phyloP scores from a whole-genome alignment of 2,329 filamentous ascomycete species.

The Lomentospora prolificans region DNA sequence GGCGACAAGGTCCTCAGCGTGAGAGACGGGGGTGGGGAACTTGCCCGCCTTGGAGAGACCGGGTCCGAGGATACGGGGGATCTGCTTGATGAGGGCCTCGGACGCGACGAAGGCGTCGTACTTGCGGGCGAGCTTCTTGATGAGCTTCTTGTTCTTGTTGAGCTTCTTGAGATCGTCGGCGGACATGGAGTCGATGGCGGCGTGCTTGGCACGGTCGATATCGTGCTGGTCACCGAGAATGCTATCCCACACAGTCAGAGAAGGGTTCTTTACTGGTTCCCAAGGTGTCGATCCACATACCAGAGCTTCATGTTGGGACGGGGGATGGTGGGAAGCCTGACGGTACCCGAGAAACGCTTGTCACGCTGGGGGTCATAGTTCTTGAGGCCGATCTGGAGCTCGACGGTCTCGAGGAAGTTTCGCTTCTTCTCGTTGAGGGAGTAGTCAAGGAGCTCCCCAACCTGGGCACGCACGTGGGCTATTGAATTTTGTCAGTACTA shows the following conservation, averaged over 20 bases:
- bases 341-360: slow-evolving; percentile 99
- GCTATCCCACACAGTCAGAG: slow-evolving; percentile 23
- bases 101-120: slow-evolving; percentile 99
- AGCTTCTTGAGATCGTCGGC: slow-evolving; percentile 99
- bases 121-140: slow-evolving; percentile 99
- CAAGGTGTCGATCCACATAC: slow-evolving; percentile 18
- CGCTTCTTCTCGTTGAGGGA: slow-evolving; percentile 90
- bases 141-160: slow-evolving; percentile 99
- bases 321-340: slow-evolving; percentile 86
- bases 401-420: slow-evolving; percentile 94
- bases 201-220: slow-evolving; percentile 99
- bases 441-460: slow-evolving; percentile 90
- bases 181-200: slow-evolving; percentile 96
- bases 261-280: too few relatives aligned
- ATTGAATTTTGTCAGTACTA: slow-evolving; percentile 9
- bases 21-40: slow-evolving; percentile 97
- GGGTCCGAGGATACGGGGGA: slow-evolving; percentile 97
- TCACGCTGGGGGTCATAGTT: slow-evolving; percentile 99
- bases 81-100: slow-evolving; percentile 98
- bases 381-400: slow-evolving; percentile 89
- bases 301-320: slow-evolving; percentile 87
- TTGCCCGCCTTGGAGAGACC: slow-evolving; percentile 99
- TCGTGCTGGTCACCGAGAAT: slow-evolving; percentile 76
- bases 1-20: slow-evolving; percentile 83
- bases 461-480: slow-evolving; percentile 92